Conservation (phyloP, 192 early-diverging fungal genomes). For the Oehlia diaphana region DNA sequence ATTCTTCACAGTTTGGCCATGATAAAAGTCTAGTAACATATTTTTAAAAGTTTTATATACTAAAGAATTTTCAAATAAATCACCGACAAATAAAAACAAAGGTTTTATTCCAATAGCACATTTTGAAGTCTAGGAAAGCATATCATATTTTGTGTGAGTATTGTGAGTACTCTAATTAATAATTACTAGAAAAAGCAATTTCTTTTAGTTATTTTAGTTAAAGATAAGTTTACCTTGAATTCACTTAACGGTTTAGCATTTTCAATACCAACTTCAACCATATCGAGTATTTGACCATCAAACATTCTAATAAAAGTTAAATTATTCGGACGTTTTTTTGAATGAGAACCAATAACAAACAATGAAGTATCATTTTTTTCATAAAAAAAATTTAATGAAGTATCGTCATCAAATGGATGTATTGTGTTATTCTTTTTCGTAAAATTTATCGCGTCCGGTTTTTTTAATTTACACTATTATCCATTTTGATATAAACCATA, state of each 20-base stretch:
- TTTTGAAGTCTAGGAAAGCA: slow-evolving; percentile 46
- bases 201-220: not conserved
- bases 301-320: slow-evolving; percentile 89
- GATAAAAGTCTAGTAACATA: slow-evolving; percentile 88
- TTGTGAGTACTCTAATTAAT: not conserved
- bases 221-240: slow-evolving; percentile 52
- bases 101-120: slow-evolving; percentile 88
- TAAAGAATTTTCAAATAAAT: slow-evolving; percentile 73
- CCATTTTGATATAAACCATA: not conserved
- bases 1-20: slow-evolving; percentile 71
- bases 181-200: not conserved
- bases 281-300: slow-evolving; percentile 91
- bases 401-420: slow-evolving; percentile 94
- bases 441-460: slow-evolving; percentile 86
- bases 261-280: slow-evolving; percentile 91
- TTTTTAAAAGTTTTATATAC: slow-evolving; percentile 76
- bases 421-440: slow-evolving; percentile 88
- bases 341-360: slow-evolving; percentile 87
- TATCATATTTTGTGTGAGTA: not conserved
- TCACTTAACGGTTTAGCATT: slow-evolving; percentile 66
- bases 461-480: slow-evolving; percentile 79
- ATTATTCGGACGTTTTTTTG: slow-evolving; percentile 96
- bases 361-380: slow-evolving; percentile 94
- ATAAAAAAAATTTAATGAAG: slow-evolving; percentile 89
- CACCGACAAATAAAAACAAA: slow-evolving; percentile 87